These are phyloP conservation scores for Pythium insidiosum DNA, from an alignment of 352 stramenopile species.

Conservation along the genomic window DNA sequence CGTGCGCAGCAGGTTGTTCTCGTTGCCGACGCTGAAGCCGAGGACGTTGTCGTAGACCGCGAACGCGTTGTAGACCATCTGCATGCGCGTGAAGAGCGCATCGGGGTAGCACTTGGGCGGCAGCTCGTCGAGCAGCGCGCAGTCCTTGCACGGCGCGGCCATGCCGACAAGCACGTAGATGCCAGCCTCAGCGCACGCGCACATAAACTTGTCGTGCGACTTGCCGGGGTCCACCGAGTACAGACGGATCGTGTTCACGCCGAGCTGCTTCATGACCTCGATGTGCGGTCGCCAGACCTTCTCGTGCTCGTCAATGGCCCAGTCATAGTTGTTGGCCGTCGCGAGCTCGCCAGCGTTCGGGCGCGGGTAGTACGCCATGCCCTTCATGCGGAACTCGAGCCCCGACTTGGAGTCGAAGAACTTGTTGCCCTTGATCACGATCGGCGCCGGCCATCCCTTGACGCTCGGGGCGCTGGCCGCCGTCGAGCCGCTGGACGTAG, in stretches of 20 bases:
- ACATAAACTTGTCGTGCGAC: constrained; percentile 77
- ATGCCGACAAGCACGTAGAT: constrained; percentile 52
- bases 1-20: constrained; percentile 37
- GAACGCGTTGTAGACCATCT: constrained; percentile 49
- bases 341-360: constrained; percentile 44
- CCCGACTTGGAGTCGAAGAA: constrained; percentile 50
- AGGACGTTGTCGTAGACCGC: constrained; percentile 54
- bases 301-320: constrained; percentile 46
- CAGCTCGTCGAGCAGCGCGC: constrained; percentile 21
- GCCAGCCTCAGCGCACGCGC: constrained; percentile 31
- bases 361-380: constrained; percentile 65
- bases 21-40: constrained; percentile 40
- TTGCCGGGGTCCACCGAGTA: constrained; percentile 56
- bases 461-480: constrained; percentile 1
- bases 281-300: constrained; percentile 45
- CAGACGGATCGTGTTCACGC: constrained; percentile 61
- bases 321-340: constrained; percentile 45
- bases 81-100: constrained; percentile 24
- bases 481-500: background rate
- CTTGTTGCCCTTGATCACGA: constrained; percentile 68
- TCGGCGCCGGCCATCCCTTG: constrained; percentile 21
- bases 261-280: constrained; percentile 40
- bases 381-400: constrained; percentile 54
- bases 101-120: constrained; percentile 41
- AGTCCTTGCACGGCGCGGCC: constrained; percentile 29